Evolutionary conservation across 202 grass and related monocot genomes (phyloP).

Genomic region (Brachypodium distachyon): DNA sequence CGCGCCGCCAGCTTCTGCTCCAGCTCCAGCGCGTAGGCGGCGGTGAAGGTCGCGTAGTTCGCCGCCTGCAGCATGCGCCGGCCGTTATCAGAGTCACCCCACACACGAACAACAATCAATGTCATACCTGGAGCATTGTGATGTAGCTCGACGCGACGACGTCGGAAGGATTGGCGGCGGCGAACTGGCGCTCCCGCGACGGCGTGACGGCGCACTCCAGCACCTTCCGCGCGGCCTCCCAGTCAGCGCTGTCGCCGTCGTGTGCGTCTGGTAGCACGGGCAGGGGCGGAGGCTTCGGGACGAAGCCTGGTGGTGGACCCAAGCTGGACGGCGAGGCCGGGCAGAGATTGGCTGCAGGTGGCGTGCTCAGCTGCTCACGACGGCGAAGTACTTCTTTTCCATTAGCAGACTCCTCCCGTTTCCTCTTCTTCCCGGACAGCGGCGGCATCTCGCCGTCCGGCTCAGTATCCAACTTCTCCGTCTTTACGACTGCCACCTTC

Average conservation of each 20-base stretch:
- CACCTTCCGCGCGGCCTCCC: background rate
- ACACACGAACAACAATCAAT: background rate
- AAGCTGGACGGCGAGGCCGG: background rate
- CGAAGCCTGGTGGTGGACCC: background rate
- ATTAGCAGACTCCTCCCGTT: background rate
- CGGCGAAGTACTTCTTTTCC: too few species aligned
- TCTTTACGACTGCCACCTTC: background rate
- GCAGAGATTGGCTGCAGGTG: background rate
- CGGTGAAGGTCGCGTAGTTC: conserved; percentile 6
- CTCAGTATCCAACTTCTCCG: too few species aligned
- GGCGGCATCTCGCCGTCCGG: background rate
- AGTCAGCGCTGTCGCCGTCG: background rate
- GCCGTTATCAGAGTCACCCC: too few species aligned
- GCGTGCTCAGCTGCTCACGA: background rate
- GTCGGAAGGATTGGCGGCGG: background rate
- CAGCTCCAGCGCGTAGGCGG: background rate
- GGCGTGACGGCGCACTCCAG: conserved; percentile 19
- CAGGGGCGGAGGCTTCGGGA: background rate
- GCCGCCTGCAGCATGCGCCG: background rate
- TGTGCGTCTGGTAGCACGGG: background rate
- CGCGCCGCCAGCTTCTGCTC: background rate
- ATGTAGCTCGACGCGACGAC: background rate
- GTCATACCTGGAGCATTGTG: background rate
- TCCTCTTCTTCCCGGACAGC: background rate
- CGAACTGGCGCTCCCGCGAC: background rate